These are phyloP conservation scores for Eucalyptus sp. DNA, from an alignment of 345 rosid species.

Conservation along the genomic window DNA sequence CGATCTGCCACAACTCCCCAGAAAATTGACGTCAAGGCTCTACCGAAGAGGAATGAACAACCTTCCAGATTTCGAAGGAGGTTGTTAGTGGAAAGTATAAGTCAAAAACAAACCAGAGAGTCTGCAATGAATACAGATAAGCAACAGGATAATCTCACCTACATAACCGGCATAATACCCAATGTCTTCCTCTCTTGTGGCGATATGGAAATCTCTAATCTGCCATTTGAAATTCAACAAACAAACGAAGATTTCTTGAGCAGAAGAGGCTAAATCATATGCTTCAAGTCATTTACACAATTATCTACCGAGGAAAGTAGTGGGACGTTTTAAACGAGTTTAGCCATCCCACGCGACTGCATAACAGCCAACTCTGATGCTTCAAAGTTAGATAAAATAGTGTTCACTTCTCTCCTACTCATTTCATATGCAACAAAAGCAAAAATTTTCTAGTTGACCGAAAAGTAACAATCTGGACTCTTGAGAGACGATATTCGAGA, in stretches of 20 bases:
- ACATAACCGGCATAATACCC: slow-evolving; percentile 85
- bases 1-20: slow-evolving; percentile 94
- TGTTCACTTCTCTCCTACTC: neutral
- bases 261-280: neutral
- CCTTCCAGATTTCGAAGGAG: slow-evolving; percentile 22
- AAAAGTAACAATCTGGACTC: neutral
- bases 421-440: neutral
- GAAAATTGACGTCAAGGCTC: slow-evolving; percentile 74
- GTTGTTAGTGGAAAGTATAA: neutral
- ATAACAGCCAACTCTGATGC: neutral
- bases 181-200: slow-evolving; percentile 76
- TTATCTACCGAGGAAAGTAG: neutral
- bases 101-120: neutral
- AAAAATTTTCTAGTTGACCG: neutral
- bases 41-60: slow-evolving; percentile 70
- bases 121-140: neutral
- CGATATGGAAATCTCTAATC: slow-evolving; percentile 68
- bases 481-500: neutral
- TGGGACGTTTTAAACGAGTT: neutral
- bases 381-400: neutral
- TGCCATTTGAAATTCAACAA: slow-evolving; percentile 9
- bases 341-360: neutral
- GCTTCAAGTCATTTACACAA: neutral
- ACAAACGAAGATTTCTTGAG: neutral
- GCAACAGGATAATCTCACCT: slow-evolving; percentile 31